Evolutionary conservation across 495 filamentous ascomycete genomes (phyloP).

Genomic region (Penicillium verhagenii): DNA sequence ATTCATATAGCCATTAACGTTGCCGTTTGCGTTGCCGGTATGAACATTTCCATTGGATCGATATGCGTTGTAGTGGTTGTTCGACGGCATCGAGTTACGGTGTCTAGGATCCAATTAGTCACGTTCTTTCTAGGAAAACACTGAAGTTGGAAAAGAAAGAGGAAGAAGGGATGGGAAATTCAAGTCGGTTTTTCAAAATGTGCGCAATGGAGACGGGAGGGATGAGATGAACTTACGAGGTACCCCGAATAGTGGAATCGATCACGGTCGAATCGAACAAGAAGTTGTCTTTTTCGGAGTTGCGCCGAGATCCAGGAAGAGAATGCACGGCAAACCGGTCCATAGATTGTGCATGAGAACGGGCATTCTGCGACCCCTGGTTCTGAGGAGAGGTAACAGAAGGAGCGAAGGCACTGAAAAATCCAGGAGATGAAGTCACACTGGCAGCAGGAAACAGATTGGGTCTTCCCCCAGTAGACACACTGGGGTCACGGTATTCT

Average conservation of each 20-base stretch:
- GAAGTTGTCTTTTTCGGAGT: slow-evolving; percentile 50
- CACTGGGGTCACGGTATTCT: slow-evolving; percentile 76
- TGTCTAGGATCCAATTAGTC: slow-evolving; percentile 37
- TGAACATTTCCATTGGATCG: slow-evolving; percentile 50
- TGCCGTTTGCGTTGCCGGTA: not conserved
- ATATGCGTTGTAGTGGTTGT: slow-evolving; percentile 55
- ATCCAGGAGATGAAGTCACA: slow-evolving; percentile 73
- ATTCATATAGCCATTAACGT: slow-evolving; percentile 22
- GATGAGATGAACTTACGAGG: slow-evolving; percentile 33
- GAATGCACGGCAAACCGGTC: slow-evolving; percentile 69
- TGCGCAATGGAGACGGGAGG: not conserved
- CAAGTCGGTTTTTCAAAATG: too few species aligned
- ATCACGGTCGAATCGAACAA: slow-evolving; percentile 19
- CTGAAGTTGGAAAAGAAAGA: not conserved
- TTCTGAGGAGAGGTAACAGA: slow-evolving; percentile 65
- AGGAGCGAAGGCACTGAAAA: slow-evolving; percentile 70
- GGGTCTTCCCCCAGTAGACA: slow-evolving; percentile 71
- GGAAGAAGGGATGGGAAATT: not conserved
- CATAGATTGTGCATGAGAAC: slow-evolving; percentile 16
- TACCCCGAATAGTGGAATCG: slow-evolving; percentile 32
- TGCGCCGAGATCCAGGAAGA: slow-evolving; percentile 78
- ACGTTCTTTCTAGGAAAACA: not conserved
- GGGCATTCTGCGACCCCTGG: slow-evolving; percentile 24
- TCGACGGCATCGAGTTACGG: slow-evolving; percentile 87
- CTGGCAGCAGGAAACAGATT: slow-evolving; percentile 82